Conservation (phyloP, 129 eudicot species). For the Silybum marianum region DNA sequence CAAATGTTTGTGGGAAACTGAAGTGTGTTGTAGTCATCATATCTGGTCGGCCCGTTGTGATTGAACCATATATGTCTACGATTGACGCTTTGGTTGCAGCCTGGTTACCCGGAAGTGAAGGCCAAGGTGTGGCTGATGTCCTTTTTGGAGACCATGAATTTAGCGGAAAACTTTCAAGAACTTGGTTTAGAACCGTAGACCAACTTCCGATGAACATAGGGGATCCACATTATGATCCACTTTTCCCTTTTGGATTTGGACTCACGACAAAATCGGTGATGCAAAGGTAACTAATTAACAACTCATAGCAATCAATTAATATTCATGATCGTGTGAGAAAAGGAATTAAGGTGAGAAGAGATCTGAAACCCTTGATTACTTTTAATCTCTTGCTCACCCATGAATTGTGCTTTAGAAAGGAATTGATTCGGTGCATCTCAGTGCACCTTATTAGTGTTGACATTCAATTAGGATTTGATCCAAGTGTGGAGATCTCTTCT, state of each 20-base stretch:
- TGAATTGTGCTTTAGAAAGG: too few relatives aligned
- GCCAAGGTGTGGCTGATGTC: slow-evolving; percentile 76
- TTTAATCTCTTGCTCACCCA: too few relatives aligned
- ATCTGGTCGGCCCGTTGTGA: slow-evolving; percentile 64
- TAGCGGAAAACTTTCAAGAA: slow-evolving; percentile 56
- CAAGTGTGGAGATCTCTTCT: too few relatives aligned
- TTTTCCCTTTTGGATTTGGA: slow-evolving; percentile 65
- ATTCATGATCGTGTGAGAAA: too few relatives aligned
- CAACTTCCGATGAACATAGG: slow-evolving; percentile 75
- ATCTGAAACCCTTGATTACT: too few relatives aligned
- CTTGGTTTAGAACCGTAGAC: slow-evolving; percentile 68
- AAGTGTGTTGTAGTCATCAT: slow-evolving; percentile 60
- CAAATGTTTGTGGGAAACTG: slow-evolving; percentile 50
- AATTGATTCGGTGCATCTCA: too few relatives aligned
- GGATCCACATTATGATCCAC: slow-evolving; percentile 61
- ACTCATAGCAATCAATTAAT: neutral
- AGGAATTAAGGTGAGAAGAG: too few relatives aligned
- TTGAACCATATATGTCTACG: slow-evolving; percentile 54
- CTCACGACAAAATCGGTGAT: slow-evolving; percentile 40
- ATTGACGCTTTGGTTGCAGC: slow-evolving; percentile 76
- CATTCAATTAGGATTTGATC: too few relatives aligned
- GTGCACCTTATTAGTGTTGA: too few relatives aligned
- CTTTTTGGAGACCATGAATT: slow-evolving; percentile 65
- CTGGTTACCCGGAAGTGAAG: slow-evolving; percentile 80
- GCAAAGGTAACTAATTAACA: slow-evolving; percentile 26